Base-by-base conservation (phyloP, 257 asterid genomes). In the Gentiana macrophylla region DNA sequence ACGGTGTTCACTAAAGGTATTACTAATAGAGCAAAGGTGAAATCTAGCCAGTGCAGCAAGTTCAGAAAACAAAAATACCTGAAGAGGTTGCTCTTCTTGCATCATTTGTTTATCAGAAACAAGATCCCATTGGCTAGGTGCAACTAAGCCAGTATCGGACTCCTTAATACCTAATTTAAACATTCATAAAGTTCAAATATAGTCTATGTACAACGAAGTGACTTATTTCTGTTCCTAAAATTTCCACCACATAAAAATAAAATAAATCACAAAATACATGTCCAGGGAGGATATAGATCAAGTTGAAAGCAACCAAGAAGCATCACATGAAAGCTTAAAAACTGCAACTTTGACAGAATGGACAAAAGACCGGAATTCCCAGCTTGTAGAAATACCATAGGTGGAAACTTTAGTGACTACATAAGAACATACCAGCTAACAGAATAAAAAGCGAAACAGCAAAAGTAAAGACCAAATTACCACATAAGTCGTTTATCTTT, bases 121-220 rank as follows among this genome's bases (percentile, higher is more conserved):
- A 68, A 89, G 92, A 75, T 89, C 97, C 95, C 97, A 89, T 57
- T 84, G 97, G 66, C 97, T 89, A 9, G 97, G 97, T 35, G 89
- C 89, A 73, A 95, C 94, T 75, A 89, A 74, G 59, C 97, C 95
- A 60, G 96, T 88, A 79, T 86, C 95, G 34, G 95, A 86, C 63
- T 86, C 95, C 78, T 86, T 86, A 62, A 86, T 86, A 56, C 94
- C 95, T 86, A 67, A 38, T 24, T 54, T 5, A 11, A 55, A 12
- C 32, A 41, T 1, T 41, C 6, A 41, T 5, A 41, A 41, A 41
- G 8, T 41, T 41, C 9, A 41, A 5, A 5, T 4, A 38, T 3
- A 38, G 8, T 4, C 44, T 38, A 24, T 24, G 24, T 38, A 38
- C 44, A 38, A 38, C 6, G 44, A 3, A 38, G 44, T 7, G 6